phyloP scores from a whole-genome alignment of 2,329 filamentous ascomycete genomes.

The Diatrype stigma region DNA sequence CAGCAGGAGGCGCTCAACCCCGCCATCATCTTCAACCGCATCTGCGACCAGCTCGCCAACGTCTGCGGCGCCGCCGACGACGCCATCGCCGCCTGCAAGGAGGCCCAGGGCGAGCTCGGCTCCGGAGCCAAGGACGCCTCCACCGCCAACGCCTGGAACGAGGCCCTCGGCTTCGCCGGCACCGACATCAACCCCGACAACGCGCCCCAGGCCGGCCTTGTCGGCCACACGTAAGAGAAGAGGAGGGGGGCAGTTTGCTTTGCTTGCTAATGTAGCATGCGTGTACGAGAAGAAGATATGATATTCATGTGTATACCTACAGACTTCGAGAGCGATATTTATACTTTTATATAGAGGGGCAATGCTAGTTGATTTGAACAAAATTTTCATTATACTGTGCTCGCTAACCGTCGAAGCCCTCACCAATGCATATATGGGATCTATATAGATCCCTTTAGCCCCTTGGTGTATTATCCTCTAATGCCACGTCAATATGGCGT shows the following conservation, averaged over 20 bases:
- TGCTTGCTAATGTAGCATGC: no score
- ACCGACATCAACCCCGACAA: slow-evolving; percentile 35
- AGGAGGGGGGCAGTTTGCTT: no score
- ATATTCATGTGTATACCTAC: no score
- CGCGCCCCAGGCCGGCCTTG: slow-evolving; percentile 31
- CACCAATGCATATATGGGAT: no score
- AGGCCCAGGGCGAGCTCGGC: slow-evolving; percentile 41
- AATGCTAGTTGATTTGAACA: no score
- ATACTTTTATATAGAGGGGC: no score
- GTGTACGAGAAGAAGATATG: no score
- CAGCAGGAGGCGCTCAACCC: slow-evolving; percentile 68
- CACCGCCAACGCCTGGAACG: slow-evolving; percentile 38
- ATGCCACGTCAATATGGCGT: background rate
- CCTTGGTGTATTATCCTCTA: no score
- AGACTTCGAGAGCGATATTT: no score
- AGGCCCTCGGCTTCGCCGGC: slow-evolving; percentile 35
- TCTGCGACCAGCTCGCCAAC: slow-evolving; percentile 66
- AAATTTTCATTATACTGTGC: no score
- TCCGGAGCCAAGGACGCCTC: slow-evolving; percentile 30
- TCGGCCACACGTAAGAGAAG: slow-evolving; percentile 32
- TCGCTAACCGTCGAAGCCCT: no score
- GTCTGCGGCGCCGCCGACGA: slow-evolving; percentile 60
- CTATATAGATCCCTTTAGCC: no score
- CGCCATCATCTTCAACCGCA: slow-evolving; percentile 69
- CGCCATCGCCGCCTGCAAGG: slow-evolving; percentile 49